Evolutionary conservation across 2,329 filamentous ascomycete genomes (phyloP).

Genomic region (Arthrobotrys sinensis): DNA sequence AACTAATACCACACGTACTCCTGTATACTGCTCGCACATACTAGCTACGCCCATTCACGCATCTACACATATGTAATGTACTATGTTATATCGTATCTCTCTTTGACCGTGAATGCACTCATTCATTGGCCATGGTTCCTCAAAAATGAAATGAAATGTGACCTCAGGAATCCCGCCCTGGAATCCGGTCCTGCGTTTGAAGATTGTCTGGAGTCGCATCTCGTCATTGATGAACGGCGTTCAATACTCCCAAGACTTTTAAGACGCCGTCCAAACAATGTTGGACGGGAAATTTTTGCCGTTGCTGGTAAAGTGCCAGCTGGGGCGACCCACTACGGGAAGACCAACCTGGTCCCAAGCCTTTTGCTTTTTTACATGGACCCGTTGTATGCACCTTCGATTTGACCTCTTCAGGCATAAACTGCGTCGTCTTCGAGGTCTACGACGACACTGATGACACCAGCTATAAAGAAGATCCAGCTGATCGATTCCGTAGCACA

Average conservation of each 20-base stretch:
- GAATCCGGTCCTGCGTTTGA: slow-evolving; percentile 28
- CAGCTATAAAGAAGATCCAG: slow-evolving; percentile 37
- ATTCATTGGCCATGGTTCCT: no score
- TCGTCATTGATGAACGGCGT: slow-evolving; percentile 57
- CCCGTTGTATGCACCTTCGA: slow-evolving; percentile 21
- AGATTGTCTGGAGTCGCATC: slow-evolving; percentile 30
- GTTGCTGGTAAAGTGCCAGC: slow-evolving; percentile 30
- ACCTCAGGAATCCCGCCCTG: slow-evolving; percentile 25
- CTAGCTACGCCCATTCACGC: slow-evolving; percentile 4
- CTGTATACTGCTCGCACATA: background rate
- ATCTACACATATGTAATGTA: background rate
- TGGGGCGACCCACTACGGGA: slow-evolving; percentile 60
- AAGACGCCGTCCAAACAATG: slow-evolving; percentile 58
- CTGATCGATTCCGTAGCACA: slow-evolving; percentile 55
- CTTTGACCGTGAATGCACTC: no score
- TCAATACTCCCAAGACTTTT: slow-evolving; percentile 60
- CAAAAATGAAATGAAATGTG: slow-evolving; percentile 19
- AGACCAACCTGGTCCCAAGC: slow-evolving; percentile 47
- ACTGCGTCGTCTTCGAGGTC: slow-evolving; percentile 8
- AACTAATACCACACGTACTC: slow-evolving; percentile 2
- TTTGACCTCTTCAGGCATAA: slow-evolving; percentile 40
- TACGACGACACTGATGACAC: slow-evolving; percentile 27
- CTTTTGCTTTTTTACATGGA: slow-evolving; percentile 47
- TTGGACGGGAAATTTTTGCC: slow-evolving; percentile 54
- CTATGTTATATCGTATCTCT: background rate